phyloP scores from a whole-genome alignment of 306 rosid genomes.

The Lathyrus sativus region DNA sequence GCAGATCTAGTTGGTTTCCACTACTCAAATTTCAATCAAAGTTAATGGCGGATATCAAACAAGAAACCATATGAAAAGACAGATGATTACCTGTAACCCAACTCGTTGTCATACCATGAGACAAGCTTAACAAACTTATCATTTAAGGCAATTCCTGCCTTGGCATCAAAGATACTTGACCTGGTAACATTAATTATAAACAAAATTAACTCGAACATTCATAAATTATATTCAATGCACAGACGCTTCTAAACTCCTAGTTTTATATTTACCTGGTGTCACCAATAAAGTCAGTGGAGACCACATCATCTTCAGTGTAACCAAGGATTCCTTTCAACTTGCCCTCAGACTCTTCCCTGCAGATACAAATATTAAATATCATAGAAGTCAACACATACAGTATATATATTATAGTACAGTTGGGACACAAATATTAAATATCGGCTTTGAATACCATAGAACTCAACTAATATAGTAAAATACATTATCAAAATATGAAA shows the following conservation, averaged over 20 bases:
- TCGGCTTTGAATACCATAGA: not conserved
- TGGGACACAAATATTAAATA: not conserved
- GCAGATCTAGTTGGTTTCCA: no score
- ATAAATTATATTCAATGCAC: not conserved
- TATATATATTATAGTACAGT: no score
- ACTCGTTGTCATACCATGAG: slow-evolving; percentile 80
- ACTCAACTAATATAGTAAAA: not conserved
- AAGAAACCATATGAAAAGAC: not conserved
- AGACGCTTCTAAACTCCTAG: not conserved
- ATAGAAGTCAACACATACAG: no score
- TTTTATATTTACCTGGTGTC: slow-evolving; percentile 57
- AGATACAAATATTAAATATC: not conserved
- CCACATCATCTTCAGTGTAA: slow-evolving; percentile 74
- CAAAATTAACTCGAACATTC: not conserved
- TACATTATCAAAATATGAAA: not conserved
- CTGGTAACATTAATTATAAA: slow-evolving; percentile 38
- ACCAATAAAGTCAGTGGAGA: slow-evolving; percentile 69
- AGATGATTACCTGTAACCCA: slow-evolving; percentile 71
- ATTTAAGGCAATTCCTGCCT: slow-evolving; percentile 78
- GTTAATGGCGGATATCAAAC: not conserved
- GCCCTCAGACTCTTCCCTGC: slow-evolving; percentile 80
- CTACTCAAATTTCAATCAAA: not conserved
- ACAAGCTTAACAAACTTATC: slow-evolving; percentile 59
- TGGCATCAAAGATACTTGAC: slow-evolving; percentile 80
- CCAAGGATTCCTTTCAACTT: slow-evolving; percentile 79